phyloP scores from a whole-genome alignment of 441 rosid species.

The Theobroma grandiflorum region DNA sequence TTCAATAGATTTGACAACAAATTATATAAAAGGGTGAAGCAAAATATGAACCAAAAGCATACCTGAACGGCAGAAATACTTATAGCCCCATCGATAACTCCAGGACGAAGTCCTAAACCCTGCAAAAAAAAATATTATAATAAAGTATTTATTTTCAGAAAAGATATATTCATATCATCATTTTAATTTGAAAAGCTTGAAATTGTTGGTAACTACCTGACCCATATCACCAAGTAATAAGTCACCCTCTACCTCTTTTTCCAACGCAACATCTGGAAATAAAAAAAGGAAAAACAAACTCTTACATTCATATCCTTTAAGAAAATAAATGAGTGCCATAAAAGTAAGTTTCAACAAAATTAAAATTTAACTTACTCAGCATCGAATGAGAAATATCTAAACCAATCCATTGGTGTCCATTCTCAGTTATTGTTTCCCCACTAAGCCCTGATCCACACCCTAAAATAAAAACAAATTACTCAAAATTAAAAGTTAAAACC shows the following conservation, averaged over 20 bases:
- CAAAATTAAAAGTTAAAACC: constrained; percentile 5
- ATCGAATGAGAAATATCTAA: constrained; percentile 87
- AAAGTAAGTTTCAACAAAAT: neutral
- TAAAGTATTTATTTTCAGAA: neutral
- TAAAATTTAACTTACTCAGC: constrained; percentile 55
- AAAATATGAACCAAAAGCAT: constrained; percentile 9
- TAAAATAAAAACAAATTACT: constrained; percentile 32
- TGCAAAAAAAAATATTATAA: constrained; percentile 35
- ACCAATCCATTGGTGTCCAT: constrained; percentile 90
- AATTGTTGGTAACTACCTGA: constrained; percentile 59
- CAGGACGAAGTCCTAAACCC: constrained; percentile 90
- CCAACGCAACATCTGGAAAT: constrained; percentile 73
- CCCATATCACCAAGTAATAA: constrained; percentile 96
- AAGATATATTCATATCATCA: neutral
- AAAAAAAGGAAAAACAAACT: neutral
- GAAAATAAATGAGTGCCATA: neutral
- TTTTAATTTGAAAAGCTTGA: neutral
- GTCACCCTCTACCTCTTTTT: constrained; percentile 91
- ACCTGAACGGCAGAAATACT: constrained; percentile 98
- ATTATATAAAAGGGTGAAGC: neutral
- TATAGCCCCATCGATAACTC: constrained; percentile 90
- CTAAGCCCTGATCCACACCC: constrained; percentile 96
- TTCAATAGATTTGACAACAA: neutral
- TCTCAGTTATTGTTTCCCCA: constrained; percentile 86
- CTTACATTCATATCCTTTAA: neutral